These are phyloP conservation scores for Rhizopus microsporus DNA, from an alignment of 371 early-diverging fungal species.

Conservation along the genomic window DNA sequence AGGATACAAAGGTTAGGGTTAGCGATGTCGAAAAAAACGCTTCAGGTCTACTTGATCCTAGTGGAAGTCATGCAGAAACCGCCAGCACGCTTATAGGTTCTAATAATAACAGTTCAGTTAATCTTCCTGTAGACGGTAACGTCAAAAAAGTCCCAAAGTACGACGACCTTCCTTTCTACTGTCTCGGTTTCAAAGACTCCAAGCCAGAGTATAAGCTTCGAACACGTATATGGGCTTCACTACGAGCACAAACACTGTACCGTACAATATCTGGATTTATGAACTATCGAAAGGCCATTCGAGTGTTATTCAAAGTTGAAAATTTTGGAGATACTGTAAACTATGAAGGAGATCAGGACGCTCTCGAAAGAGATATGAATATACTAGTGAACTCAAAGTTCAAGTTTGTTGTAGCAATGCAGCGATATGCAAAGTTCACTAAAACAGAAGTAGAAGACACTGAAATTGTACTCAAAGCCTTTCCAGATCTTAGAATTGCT, in stretches of 20 bases:
- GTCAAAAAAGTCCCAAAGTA: slow-evolving; percentile 49
- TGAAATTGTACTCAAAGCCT: slow-evolving; percentile 76
- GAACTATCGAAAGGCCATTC: slow-evolving; percentile 87
- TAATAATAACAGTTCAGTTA: too few species aligned
- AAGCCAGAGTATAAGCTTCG: slow-evolving; percentile 83
- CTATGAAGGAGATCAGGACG: slow-evolving; percentile 63
- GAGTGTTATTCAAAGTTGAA: slow-evolving; percentile 80
- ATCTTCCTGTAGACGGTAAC: background rate
- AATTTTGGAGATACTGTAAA: slow-evolving; percentile 72
- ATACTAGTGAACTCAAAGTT: slow-evolving; percentile 76
- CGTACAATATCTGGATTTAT: slow-evolving; percentile 89
- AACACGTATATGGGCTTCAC: slow-evolving; percentile 89
- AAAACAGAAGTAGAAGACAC: slow-evolving; percentile 77
- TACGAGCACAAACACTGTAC: slow-evolving; percentile 86
- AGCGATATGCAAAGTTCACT: slow-evolving; percentile 78
- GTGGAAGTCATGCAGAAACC: too few species aligned
- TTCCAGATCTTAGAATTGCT: slow-evolving; percentile 81
- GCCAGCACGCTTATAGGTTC: too few species aligned
- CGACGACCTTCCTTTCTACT: slow-evolving; percentile 82
- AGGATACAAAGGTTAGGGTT: slow-evolving; percentile 81
- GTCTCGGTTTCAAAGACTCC: slow-evolving; percentile 81
- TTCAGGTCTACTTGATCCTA: slow-evolving; percentile 1
- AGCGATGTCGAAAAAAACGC: slow-evolving; percentile 56
- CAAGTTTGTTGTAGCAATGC: slow-evolving; percentile 88
- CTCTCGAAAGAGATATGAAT: slow-evolving; percentile 70